Evolutionary conservation across 1,139 yeast genomes (phyloP).

Genomic region (Candida mesenterica): DNA sequence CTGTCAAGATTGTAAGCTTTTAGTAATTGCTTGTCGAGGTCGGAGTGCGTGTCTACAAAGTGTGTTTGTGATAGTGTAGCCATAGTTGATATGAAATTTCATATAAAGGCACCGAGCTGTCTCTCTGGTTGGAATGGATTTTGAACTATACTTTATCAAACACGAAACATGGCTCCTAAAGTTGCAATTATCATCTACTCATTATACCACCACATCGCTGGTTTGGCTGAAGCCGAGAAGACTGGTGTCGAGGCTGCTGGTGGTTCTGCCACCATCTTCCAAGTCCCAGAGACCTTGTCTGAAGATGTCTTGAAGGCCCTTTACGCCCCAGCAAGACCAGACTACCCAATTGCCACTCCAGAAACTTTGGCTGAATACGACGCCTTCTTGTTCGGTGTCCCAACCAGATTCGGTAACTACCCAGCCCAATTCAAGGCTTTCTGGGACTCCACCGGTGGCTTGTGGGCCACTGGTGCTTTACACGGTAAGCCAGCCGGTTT

Average conservation of each 20-base stretch:
- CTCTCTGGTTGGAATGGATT: too few relatives aligned
- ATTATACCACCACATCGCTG: slow-evolving; percentile 35
- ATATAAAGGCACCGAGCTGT: too few relatives aligned
- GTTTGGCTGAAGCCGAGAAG: slow-evolving; percentile 35
- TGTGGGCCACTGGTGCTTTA: slow-evolving; percentile 37
- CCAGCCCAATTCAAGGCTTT: slow-evolving; percentile 41
- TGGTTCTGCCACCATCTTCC: slow-evolving; percentile 36
- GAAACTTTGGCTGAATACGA: slow-evolving; percentile 35
- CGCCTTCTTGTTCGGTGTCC: slow-evolving; percentile 39
- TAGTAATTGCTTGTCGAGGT: too few relatives aligned
- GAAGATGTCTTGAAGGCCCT: slow-evolving; percentile 27
- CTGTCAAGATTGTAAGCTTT: too few relatives aligned
- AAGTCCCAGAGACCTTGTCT: slow-evolving; percentile 36
- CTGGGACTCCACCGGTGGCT: slow-evolving; percentile 39
- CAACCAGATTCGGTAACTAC: slow-evolving; percentile 39
- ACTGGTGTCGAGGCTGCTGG: slow-evolving; percentile 40
- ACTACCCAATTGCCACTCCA: slow-evolving; percentile 31
- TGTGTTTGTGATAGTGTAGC: too few relatives aligned
- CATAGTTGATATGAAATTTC: too few relatives aligned
- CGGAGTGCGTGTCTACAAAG: too few relatives aligned
- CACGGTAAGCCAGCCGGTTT: slow-evolving; percentile 39
- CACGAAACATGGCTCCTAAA: slow-evolving; percentile 27
- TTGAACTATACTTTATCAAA: not conserved
- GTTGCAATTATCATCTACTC: slow-evolving; percentile 41
- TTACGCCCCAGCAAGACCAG: slow-evolving; percentile 35